Evolutionary conservation across 345 rosid genomes (phyloP), one percentile per base, ranked within the genome.

Genomic region (Citrus maxima): DNA sequence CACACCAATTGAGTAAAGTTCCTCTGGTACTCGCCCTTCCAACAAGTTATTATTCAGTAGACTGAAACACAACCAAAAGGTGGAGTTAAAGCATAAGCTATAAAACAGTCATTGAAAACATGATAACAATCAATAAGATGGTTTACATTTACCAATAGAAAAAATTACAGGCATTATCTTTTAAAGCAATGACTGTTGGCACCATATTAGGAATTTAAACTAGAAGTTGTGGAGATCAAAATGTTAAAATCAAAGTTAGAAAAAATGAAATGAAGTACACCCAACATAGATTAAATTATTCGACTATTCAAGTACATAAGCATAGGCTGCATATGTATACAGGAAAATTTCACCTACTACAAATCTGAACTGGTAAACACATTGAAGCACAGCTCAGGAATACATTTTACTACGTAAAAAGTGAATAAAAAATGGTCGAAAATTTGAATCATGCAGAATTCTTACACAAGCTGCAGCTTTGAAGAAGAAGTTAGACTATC

Each of bases 1-100:
- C 82, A 97, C 90, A 81, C 97, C 94, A 83, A 97, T 88, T 68
- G 95, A 85, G 84, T 88, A 97, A 70, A 97, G 89, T 73, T 92
- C 92, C 81, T 88, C 98, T 6, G 97, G 95, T 42, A 97, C 99
- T 77, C 76, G 83, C 67, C 98, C 99, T 86, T 93, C 88, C 86
- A 97, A 75, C 70, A 87, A 80, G 79, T 94, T 94, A 80, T 81
- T 81, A 77, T 90, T 90, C 87, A 96, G 81, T 59, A 87, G 77
- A 90, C 99, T 94, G 84, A 59, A 34, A 82, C 49, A 80, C 38
- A 40, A 80, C 79, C 79, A 76, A 70, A 46, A 65, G 38, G 72
- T 35, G 4, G 59, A 25, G 27, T 32, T 32, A 64, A 35, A 25
- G 5, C 30, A 42, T 71, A 37, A 35, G 10, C n/a, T 22, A 51